Evolutionary conservation across 1,284 basidiomycete species (phyloP).

Genomic region (Tylopilus sp.): DNA sequence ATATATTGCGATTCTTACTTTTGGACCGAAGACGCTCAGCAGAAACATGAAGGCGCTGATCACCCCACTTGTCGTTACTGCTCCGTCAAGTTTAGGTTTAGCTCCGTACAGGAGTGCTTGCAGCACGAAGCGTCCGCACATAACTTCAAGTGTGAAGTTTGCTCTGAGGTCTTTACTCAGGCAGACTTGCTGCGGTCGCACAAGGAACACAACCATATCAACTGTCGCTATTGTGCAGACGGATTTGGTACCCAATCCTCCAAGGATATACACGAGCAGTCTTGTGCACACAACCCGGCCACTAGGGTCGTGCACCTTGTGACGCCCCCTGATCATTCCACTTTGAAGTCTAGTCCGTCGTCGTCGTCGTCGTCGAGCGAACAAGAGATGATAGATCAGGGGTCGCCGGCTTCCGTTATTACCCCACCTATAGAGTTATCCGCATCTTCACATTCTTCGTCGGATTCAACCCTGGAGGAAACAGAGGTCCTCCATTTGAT

Average conservation of each 20-base stretch:
- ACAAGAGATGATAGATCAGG: not conserved
- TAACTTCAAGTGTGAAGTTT: slow-evolving; percentile 18
- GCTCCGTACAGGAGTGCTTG: slow-evolving; percentile 3
- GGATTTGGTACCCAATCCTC: not conserved
- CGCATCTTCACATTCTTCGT: slow-evolving; percentile 1
- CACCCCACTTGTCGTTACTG: slow-evolving; percentile 32
- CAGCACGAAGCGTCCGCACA: slow-evolving; percentile 13
- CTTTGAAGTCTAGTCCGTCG: not conserved
- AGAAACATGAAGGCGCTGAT: slow-evolving; percentile 21
- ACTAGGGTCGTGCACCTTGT: not conserved
- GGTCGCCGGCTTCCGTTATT: not conserved
- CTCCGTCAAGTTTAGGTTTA: slow-evolving; percentile 16
- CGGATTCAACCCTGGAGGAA: slow-evolving; percentile 12
- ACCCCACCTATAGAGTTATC: not conserved
- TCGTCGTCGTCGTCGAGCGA: not conserved
- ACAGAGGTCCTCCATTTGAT: slow-evolving; percentile 25
- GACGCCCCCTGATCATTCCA: not conserved
- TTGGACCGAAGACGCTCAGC: slow-evolving; percentile 6
- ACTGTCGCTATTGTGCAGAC: slow-evolving; percentile 28
- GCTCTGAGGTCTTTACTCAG: slow-evolving; percentile 13
- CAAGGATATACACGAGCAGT: slow-evolving; percentile 21
- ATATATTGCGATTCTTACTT: slow-evolving; percentile 31
- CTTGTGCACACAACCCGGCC: slow-evolving; percentile 10
- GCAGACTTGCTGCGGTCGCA: slow-evolving; percentile 17
- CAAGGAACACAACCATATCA: slow-evolving; percentile 6